These are phyloP conservation scores for Spencermartinsiella ligniputridi DNA, from an alignment of 1,139 yeast species.

Conservation along the genomic window DNA sequence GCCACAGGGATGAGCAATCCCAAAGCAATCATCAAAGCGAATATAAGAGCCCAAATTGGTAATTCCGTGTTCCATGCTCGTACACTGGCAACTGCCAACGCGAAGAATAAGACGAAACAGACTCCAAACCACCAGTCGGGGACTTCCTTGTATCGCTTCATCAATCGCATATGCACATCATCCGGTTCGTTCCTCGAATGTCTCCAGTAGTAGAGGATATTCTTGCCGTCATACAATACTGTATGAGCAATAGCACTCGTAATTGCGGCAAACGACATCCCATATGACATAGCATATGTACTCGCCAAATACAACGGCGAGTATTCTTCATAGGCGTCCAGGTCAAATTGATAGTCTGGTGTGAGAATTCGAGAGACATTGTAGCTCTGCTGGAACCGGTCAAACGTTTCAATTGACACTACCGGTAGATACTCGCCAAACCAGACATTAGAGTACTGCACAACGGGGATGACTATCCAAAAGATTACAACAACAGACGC, in stretches of 20 bases:
- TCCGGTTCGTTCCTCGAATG: conserved; percentile 43
- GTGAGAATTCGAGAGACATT: conserved; percentile 43
- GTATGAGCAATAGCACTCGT: conserved; percentile 56
- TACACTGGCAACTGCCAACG: conserved; percentile 47
- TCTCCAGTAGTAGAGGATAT: conserved; percentile 44
- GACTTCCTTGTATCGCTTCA: conserved; percentile 53
- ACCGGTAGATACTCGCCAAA: conserved; percentile 51
- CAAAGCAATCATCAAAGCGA: conserved; percentile 48
- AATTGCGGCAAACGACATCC: conserved; percentile 59
- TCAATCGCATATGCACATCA: conserved; percentile 61
- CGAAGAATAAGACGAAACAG: conserved; percentile 45
- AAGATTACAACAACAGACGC: conserved; percentile 43
- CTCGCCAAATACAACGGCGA: conserved; percentile 63
- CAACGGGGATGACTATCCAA: conserved; percentile 44
- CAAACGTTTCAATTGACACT: conserved; percentile 40
- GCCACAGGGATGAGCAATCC: conserved; percentile 55
- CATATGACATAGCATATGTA: conserved; percentile 59
- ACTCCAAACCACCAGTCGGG: conserved; percentile 65
- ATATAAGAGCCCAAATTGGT: conserved; percentile 50
- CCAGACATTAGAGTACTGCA: conserved; percentile 50
- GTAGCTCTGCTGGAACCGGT: conserved; percentile 43
- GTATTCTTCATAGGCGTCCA: conserved; percentile 45
- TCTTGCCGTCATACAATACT: conserved; percentile 51
- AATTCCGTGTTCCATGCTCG: conserved; percentile 40
- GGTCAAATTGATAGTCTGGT: conserved; percentile 35